Conservation (phyloP, 805 yeast genomes). For the Saturnispora sekii region DNA sequence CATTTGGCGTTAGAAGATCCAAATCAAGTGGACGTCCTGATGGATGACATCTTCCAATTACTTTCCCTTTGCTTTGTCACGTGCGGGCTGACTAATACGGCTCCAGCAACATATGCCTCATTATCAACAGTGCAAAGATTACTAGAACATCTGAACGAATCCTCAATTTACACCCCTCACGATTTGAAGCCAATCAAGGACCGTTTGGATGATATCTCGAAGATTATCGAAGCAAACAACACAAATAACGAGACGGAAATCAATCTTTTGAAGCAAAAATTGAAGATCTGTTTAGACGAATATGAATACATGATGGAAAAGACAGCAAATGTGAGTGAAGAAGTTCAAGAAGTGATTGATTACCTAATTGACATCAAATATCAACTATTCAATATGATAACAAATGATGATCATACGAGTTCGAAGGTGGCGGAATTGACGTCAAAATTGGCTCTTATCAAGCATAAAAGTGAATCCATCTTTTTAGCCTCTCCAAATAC, state of each 20-base stretch:
- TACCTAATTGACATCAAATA: slow-evolving; percentile 51
- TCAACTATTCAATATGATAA: slow-evolving; percentile 46
- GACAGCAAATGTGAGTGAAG: slow-evolving; percentile 43
- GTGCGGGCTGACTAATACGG: slow-evolving; percentile 81
- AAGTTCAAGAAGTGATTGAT: slow-evolving; percentile 43
- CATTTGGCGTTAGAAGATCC: slow-evolving; percentile 21
- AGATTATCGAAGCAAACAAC: slow-evolving; percentile 45
- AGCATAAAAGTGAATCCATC: slow-evolving; percentile 17
- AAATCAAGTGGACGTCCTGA: slow-evolving; percentile 55
- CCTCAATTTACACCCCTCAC: slow-evolving; percentile 71
- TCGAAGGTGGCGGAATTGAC: slow-evolving; percentile 12
- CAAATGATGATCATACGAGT: slow-evolving; percentile 30
- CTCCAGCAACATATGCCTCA: slow-evolving; percentile 92
- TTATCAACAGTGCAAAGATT: slow-evolving; percentile 78
- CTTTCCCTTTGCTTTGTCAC: slow-evolving; percentile 81
- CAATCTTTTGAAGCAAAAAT: slow-evolving; percentile 52
- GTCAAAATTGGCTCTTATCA: slow-evolving; percentile 17
- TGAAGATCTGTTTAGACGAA: slow-evolving; percentile 50
- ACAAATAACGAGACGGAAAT: slow-evolving; percentile 19
- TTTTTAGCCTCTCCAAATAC: slow-evolving; percentile 17
- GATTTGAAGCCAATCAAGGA: slow-evolving; percentile 72
- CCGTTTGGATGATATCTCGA: slow-evolving; percentile 60
- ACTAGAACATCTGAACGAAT: slow-evolving; percentile 72
- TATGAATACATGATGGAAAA: slow-evolving; percentile 48
- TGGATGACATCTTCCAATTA: slow-evolving; percentile 86